phyloP scores from a whole-genome alignment of 768 basidiomycete species.

The Pisolithus orientalis region DNA sequence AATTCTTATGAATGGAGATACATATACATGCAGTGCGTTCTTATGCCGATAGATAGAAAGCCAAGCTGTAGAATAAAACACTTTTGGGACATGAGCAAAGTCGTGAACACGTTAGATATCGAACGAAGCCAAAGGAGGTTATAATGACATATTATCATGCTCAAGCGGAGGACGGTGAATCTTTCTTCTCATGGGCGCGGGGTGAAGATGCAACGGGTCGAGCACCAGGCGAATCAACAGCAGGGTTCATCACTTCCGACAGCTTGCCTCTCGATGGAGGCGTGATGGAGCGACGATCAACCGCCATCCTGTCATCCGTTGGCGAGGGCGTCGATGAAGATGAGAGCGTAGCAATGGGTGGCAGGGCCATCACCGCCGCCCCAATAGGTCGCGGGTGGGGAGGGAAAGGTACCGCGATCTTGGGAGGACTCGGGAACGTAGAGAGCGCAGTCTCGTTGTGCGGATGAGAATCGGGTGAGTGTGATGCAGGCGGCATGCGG shows the following conservation, averaged over 20 bases:
- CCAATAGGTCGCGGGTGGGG: constrained; percentile 70
- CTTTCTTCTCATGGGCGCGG: constrained; percentile 30
- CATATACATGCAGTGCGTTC: constrained; percentile 1
- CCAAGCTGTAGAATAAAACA: not conserved
- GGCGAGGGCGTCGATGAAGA: constrained; percentile 57
- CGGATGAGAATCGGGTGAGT: constrained; percentile 63
- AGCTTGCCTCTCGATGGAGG: constrained; percentile 49
- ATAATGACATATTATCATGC: not conserved
- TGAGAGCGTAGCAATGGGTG: constrained; percentile 65
- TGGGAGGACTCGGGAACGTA: constrained; percentile 41
- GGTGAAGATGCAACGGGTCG: constrained; percentile 54
- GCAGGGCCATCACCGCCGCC: constrained; percentile 54
- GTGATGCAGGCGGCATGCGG: constrained; percentile 62
- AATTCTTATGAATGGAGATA: not conserved
- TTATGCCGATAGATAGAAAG: not conserved
- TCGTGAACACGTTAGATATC: not conserved
- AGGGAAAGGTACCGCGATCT: constrained; percentile 57
- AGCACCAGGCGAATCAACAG: constrained; percentile 43
- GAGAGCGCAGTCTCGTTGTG: constrained; percentile 19
- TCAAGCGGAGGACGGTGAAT: constrained; percentile 19
- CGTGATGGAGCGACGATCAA: constrained; percentile 39
- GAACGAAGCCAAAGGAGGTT: no score
- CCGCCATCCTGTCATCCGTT: constrained; percentile 30
- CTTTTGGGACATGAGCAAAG: no score
- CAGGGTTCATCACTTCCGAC: constrained; percentile 43